A percentile compares a stretch with the other conserved stretches of the same genome.
phyloP scores from a whole-genome alignment of 2,329 filamentous ascomycete species.

The Pyrenophora seminiperda region DNA sequence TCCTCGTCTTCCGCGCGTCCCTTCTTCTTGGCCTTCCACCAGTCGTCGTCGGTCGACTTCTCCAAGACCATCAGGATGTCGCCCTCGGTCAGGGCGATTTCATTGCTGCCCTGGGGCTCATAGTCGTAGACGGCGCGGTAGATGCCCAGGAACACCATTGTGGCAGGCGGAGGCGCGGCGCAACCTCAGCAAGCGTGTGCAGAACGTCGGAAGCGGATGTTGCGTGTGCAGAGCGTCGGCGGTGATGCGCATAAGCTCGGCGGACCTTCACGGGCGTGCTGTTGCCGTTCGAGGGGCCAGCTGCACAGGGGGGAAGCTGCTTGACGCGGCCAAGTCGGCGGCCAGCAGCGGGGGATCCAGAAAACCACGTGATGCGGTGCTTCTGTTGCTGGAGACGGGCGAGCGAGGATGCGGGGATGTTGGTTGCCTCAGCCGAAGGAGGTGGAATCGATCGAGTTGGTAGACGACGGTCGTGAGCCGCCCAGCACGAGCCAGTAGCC shows the following conservation, averaged over 20 bases:
- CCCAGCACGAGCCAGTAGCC: constrained; percentile 23
- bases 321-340: constrained; percentile 15
- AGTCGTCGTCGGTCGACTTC: constrained; percentile 75
- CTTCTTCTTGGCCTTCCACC: constrained; percentile 97
- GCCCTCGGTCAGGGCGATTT: constrained; percentile 82
- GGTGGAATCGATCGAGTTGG: constrained; percentile 22
- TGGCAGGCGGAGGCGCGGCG: constrained; percentile 24
- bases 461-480: constrained; percentile 20
- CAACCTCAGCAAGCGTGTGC: constrained; percentile 10
- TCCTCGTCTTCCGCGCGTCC: constrained; percentile 79
- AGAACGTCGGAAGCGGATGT: constrained; percentile 14
- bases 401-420: constrained; percentile 19
- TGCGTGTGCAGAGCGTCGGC: constrained; percentile 22
- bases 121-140: constrained; percentile 95
- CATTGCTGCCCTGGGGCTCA: constrained; percentile 80
- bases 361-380: neutral
- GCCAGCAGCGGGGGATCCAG: constrained; percentile 11
- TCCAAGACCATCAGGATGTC: constrained; percentile 88
- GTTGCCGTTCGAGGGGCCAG: constrained; percentile 33
- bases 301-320: constrained; percentile 13
- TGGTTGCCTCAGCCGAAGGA: constrained; percentile 19
- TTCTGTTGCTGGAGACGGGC: constrained; percentile 6
- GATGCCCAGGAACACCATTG: constrained; percentile 90
- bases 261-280: constrained; percentile 30
- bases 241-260: constrained; percentile 38